phyloP scores from a whole-genome alignment of 768 basidiomycete species.

The Pisolithus tinctorius region DNA sequence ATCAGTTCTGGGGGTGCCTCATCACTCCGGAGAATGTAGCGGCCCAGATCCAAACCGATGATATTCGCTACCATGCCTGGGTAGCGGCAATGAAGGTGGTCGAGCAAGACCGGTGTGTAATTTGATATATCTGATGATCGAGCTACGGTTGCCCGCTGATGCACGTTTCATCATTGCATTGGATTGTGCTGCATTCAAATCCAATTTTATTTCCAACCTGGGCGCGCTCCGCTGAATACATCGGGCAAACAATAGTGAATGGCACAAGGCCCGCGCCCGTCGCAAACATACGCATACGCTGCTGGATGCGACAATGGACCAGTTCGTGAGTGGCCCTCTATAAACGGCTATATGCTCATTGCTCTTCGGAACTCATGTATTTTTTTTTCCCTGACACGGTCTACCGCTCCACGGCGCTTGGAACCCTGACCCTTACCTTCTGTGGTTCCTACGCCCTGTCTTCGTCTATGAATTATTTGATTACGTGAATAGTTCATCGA shows the following conservation, averaged over 20 bases:
- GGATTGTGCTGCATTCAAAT: no score
- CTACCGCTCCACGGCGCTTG: neutral
- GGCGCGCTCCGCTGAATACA: neutral
- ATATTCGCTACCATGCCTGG: slow-evolving; percentile 29
- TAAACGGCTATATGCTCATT: neutral
- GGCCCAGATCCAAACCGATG: slow-evolving; percentile 16
- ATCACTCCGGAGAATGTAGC: slow-evolving; percentile 29
- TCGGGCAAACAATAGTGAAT: neutral
- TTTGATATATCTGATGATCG: no score
- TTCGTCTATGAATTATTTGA: neutral
- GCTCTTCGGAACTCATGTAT: neutral
- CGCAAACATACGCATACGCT: neutral
- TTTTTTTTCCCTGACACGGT: neutral
- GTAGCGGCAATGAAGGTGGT: slow-evolving; percentile 26
- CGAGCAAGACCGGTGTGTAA: slow-evolving; percentile 17
- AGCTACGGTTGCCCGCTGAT: no score
- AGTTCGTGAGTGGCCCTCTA: slow-evolving; percentile 13
- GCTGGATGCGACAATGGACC: slow-evolving; percentile 6
- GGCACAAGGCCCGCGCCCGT: neutral
- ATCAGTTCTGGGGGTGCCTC: slow-evolving; percentile 27
- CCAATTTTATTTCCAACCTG: neutral
- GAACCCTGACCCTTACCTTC: neutral
- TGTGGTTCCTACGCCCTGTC: neutral
- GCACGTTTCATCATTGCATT: no score
- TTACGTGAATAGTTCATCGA: slow-evolving; percentile 39